Percentiles rank a stretch among this genome's conserved stretches.
Conservation (phyloP, 129 eudicot species). For the Arctium minus region DNA sequence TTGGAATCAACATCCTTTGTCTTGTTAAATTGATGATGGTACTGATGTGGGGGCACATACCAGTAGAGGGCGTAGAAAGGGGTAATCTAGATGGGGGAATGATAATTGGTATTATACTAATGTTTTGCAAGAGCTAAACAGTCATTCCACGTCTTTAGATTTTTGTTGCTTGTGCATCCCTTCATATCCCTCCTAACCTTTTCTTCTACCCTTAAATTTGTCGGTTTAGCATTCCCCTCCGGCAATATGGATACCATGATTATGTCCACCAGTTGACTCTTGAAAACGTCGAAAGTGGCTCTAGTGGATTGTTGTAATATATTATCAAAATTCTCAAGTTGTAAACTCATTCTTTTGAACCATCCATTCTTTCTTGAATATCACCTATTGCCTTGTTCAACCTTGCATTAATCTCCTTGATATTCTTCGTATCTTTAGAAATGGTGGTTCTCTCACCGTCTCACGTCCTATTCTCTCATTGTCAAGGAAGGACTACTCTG, state of each 20-base stretch:
- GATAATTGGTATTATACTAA: too few relatives aligned
- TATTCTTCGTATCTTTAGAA: background rate
- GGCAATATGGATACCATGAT: background rate
- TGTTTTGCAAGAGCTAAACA: too few relatives aligned
- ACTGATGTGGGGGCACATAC: too few relatives aligned
- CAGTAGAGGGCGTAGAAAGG: too few relatives aligned
- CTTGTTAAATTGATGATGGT: too few relatives aligned
- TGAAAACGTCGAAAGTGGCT: background rate
- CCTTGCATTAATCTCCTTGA: background rate
- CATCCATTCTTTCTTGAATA: background rate
- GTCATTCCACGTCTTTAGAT: too few relatives aligned
- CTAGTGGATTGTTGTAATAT: background rate
- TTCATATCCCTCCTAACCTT: too few relatives aligned
- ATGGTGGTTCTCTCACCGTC: background rate
- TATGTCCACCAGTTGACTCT: background rate
- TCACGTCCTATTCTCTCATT: background rate
- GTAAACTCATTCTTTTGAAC: background rate
- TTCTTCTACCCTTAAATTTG: too few relatives aligned
- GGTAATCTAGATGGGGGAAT: too few relatives aligned
- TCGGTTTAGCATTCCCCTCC: too few relatives aligned
- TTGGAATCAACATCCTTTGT: background rate
- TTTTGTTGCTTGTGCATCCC: too few relatives aligned
- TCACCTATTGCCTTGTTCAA: background rate
- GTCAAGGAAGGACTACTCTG: background rate
- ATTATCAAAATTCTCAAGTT: background rate